Base-by-base conservation (phyloP, 169 alveolate genomes). In the Eimeria falciformis region DNA sequence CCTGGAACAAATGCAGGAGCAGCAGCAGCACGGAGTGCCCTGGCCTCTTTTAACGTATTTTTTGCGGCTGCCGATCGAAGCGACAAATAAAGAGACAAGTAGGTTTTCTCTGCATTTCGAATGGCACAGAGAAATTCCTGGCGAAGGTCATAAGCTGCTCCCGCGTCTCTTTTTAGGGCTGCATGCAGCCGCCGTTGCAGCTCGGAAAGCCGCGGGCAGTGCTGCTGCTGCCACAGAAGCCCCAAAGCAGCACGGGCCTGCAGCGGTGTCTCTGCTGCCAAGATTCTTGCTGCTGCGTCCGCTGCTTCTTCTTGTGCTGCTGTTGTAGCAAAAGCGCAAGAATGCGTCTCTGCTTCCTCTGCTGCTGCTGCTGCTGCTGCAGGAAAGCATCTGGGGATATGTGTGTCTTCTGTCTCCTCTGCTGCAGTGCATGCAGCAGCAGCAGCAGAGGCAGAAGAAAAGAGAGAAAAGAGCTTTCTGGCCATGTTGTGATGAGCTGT, bases 221-320 rank as follows among this genome's bases (percentile, higher is more conserved):
- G 73, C 0, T 62, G 73, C 73, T 62, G 73, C 73, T 62, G 73
- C 73, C 73, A 62, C 37, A 62, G 29, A 29, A 29, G 37, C 29
- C 73, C 73, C 25, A 62, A 62, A 62, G 73, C 73, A n/a, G 73
- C 73, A 12, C 73, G 73, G 7, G 73, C 73, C 73, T 62, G 73
- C 73, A 62, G 25, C 11, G 73, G 73, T 29, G 73, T 14, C 12
- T 14, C 25, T n/a, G 73, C 73, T 62, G 73, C 73, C 2, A 29
- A 18, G 73, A 62, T 14, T 11, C n/a, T 14, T 14, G 7, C 62
- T 14, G 62, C 62, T 7, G 62, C 62, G n/a, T n/a, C n/a, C n/a
- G n/a, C n/a, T n/a, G n/a, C n/a, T n/a, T n/a, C n/a, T n/a, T n/a
- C n/a, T n/a, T n/a, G n/a, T 50, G 62, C 62, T 50, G 62, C 62